Conservation (phyloP, 768 basidiomycete genomes). For the Lyophyllum atratum region DNA sequence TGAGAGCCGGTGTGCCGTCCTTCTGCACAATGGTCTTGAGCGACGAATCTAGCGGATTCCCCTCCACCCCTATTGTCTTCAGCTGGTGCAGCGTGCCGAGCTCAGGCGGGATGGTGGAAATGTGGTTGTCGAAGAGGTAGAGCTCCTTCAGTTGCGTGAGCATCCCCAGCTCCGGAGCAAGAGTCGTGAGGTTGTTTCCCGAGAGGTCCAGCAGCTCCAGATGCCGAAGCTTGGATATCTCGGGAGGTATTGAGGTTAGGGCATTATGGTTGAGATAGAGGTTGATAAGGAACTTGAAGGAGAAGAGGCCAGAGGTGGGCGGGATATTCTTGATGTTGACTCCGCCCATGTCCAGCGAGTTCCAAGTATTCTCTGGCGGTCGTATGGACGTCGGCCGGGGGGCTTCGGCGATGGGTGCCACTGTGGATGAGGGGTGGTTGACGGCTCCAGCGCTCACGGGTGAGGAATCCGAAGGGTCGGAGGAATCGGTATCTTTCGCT, state of each 20-base stretch:
- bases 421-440: conserved; percentile 76
- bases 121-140: conserved; percentile 92
- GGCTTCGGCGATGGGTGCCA: conserved; percentile 69
- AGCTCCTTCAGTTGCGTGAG: conserved; percentile 88
- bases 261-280: conserved; percentile 97
- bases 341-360: conserved; percentile 93
- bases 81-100: conserved; percentile 90
- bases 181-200: conserved; percentile 73
- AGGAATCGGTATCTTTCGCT: conserved; percentile 31
- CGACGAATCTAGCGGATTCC: conserved; percentile 86
- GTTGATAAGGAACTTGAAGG: conserved; percentile 90
- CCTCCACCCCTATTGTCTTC: conserved; percentile 92
- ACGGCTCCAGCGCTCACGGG: conserved; percentile 28
- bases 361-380: conserved; percentile 82
- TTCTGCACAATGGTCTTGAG: conserved; percentile 86
- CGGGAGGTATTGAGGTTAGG: conserved; percentile 73
- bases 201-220: conserved; percentile 91
- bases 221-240: conserved; percentile 82
- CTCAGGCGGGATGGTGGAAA: conserved; percentile 83
- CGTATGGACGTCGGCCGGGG: conserved; percentile 64
- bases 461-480: conserved; percentile 33
- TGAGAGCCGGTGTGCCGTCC: conserved; percentile 89
- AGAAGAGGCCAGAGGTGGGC: conserved; percentile 69
- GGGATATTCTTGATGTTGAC: conserved; percentile 92
- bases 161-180: conserved; percentile 91